These are phyloP conservation scores for Sphagnum contortum DNA, from an alignment of 225 moss, liverwort and hornwort genomes.

Conservation along the genomic window DNA sequence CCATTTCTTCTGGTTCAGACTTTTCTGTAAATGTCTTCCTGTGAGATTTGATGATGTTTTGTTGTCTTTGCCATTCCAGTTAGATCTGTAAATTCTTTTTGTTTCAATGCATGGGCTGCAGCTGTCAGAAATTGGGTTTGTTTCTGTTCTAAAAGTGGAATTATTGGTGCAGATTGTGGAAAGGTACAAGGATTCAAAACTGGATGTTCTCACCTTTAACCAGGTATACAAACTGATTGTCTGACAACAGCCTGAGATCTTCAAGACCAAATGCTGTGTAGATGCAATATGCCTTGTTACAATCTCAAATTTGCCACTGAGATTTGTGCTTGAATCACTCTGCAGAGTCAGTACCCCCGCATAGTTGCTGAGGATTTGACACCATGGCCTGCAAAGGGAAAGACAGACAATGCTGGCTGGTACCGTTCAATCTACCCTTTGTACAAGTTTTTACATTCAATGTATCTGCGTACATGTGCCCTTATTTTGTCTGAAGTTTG, in stretches of 20 bases:
- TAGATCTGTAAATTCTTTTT: neutral
- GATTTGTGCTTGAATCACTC: neutral
- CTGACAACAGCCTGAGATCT: too few species aligned
- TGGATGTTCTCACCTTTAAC: conserved; percentile 86
- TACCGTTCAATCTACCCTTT: conserved; percentile 10
- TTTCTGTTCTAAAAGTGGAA: neutral
- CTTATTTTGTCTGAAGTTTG: too few species aligned
- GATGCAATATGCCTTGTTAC: too few species aligned
- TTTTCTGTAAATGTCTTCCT: too few species aligned
- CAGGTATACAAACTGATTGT: conserved; percentile 35
- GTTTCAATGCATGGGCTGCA: too few species aligned
- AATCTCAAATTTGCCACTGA: too few species aligned
- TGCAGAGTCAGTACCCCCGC: conserved; percentile 93
- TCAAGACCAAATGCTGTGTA: too few species aligned
- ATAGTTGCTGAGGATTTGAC: conserved; percentile 61
- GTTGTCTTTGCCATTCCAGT: neutral
- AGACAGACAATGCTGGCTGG: conserved; percentile 96
- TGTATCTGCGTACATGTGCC: too few species aligned
- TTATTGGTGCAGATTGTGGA: conserved; percentile 52
- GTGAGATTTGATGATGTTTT: neutral
- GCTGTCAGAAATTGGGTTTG: too few species aligned
- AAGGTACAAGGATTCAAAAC: conserved; percentile 68
- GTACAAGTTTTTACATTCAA: too few species aligned
- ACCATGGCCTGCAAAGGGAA: conserved; percentile 94
- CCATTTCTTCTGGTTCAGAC: neutral